A percentile compares a stretch with the other conserved stretches of the same genome.
phyloP scores from a whole-genome alignment of 2,329 filamentous ascomycete species.

The Colletotrichum eleusines region DNA sequence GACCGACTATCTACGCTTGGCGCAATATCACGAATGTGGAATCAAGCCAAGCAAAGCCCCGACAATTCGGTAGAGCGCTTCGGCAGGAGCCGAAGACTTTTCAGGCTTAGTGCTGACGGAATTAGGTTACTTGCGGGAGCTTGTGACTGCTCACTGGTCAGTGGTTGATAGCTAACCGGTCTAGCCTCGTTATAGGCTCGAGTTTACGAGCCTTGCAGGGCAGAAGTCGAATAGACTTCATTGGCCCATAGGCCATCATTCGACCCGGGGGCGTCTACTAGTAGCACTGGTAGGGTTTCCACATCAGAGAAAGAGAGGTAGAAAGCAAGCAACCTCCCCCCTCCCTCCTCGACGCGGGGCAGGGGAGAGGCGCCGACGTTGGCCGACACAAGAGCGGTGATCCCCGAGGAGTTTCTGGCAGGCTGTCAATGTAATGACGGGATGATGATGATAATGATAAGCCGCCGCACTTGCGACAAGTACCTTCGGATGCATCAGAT shows the following conservation, averaged over 20 bases:
- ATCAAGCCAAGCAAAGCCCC: background rate
- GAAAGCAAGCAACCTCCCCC: too few relatives aligned
- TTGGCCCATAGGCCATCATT: background rate
- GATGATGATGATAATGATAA: constrained; percentile 11
- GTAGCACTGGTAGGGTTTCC: background rate
- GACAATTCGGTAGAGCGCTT: constrained; percentile 16
- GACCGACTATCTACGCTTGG: background rate
- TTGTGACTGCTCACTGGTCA: background rate
- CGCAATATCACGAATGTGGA: background rate
- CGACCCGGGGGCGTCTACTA: background rate
- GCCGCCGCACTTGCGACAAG: background rate
- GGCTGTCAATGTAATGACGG: background rate
- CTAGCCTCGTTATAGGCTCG: background rate
- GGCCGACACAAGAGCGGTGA: background rate
- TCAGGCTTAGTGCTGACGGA: constrained; percentile 15
- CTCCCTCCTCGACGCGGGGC: background rate
- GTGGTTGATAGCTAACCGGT: background rate
- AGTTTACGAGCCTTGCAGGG: constrained; percentile 11
- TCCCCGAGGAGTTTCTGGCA: background rate
- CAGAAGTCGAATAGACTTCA: constrained; percentile 5
- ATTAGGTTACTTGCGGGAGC: background rate
- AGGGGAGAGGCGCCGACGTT: background rate
- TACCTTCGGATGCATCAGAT: background rate
- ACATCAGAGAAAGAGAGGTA: background rate
- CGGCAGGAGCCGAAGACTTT: constrained; percentile 26